Conservation (phyloP, 768 basidiomycete species). For the Sistotremastrum niveocremeum region DNA sequence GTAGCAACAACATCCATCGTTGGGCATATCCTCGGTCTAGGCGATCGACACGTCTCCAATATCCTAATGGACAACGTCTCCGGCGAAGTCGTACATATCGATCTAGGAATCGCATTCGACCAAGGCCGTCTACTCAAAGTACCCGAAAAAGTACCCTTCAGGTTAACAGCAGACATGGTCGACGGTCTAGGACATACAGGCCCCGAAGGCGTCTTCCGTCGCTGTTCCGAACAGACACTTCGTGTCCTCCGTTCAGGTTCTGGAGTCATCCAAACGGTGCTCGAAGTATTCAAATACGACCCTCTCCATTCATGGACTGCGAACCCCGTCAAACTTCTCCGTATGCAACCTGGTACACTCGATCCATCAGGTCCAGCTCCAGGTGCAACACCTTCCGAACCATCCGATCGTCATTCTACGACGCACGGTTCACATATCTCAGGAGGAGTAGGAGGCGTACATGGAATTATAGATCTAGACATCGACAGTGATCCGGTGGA, state of each 20-base stretch:
- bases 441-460: conserved; percentile 12
- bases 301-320: conserved; percentile 89
- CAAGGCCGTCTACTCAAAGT: conserved; percentile 70
- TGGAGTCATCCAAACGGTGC: conserved; percentile 81
- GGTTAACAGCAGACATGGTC: conserved; percentile 85
- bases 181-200: conserved; percentile 89
- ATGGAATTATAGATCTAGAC: conserved; percentile 41
- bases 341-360: conserved; percentile 27
- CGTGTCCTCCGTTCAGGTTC: conserved; percentile 79
- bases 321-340: conserved; percentile 60
- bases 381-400: conserved; percentile 12
- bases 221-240: conserved; percentile 89
- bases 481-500: conserved; percentile 55
- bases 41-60: conserved; percentile 86
- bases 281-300: conserved; percentile 95
- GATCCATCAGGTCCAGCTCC: conserved; percentile 20
- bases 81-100: conserved; percentile 91
- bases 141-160: conserved; percentile 88
- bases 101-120: conserved; percentile 93
- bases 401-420: conserved; percentile 10
- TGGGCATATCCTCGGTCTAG: conserved; percentile 83
- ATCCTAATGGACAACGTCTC: conserved; percentile 73
- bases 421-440: conserved; percentile 5
- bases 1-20: conserved; percentile 91
- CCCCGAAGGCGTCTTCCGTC: conserved; percentile 86